Evolutionary conservation across 1,284 basidiomycete genomes (phyloP).

Genomic region (Waitea zeae): DNA sequence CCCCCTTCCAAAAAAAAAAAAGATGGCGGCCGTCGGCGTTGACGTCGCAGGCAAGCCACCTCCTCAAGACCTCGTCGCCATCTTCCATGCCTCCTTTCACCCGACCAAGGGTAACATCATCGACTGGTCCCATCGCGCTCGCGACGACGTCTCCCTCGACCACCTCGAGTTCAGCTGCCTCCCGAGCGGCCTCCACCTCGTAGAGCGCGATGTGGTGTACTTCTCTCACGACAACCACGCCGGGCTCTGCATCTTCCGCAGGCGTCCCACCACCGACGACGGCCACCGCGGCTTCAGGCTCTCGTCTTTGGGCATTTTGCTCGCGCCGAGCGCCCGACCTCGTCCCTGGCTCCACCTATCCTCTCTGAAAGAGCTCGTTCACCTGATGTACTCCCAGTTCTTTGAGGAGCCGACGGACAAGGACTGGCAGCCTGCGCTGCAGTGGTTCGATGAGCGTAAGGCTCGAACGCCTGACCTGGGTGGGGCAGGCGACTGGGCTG

Average conservation of each 20-base stretch:
- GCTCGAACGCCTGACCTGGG: conserved; percentile 25
- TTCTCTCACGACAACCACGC: conserved; percentile 51
- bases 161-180: conserved; percentile 63
- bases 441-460: conserved; percentile 48
- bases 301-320: conserved; percentile 57
- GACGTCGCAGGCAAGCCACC: too few species aligned
- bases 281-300: conserved; percentile 65
- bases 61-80: too few species aligned
- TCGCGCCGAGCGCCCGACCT: conserved; percentile 42
- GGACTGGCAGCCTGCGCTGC: conserved; percentile 43
- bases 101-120: conserved; percentile 61
- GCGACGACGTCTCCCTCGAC: conserved; percentile 41
- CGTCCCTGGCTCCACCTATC: conserved; percentile 55
- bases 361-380: conserved; percentile 40
- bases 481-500: conserved; percentile 38
- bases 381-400: conserved; percentile 32
- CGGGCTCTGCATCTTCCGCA: conserved; percentile 54
- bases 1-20: too few species aligned
- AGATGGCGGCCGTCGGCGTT: too few species aligned
- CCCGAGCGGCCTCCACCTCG: conserved; percentile 63
- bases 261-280: conserved; percentile 43
- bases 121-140: conserved; percentile 56
- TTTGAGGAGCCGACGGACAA: conserved; percentile 29
- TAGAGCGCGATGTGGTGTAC: conserved; percentile 66
- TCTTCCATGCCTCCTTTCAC: conserved; percentile 71